Base-by-base conservation (phyloP, 345 rosid genomes). In the Erysimum cheiranthoides region DNA sequence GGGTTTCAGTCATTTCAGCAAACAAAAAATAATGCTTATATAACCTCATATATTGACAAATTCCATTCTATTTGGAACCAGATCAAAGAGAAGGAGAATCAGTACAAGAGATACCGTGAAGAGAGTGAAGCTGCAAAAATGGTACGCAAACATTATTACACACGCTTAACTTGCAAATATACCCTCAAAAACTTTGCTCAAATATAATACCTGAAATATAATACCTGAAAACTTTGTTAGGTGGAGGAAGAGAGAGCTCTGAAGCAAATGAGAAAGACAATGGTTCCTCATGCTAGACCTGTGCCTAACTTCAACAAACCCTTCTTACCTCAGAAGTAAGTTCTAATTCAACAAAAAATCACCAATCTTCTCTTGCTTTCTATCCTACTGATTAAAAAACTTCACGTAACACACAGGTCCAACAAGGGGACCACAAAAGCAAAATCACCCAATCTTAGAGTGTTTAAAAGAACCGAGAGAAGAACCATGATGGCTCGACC, bases 211-310 rank as follows among this genome's bases (percentile, higher is more conserved):
- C 27, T 28, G 34, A 42, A 8, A 65, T 18, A n/a, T 57, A 38
- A 56, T n/a, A 40, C 16, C 27, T 28, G 34, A 42, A 8, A 65
- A 17, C 58, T 45, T 72, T 66, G 51, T 70, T 86, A 92, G 99
- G 77, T 87, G 67, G 98, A 93, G 72, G 99, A 96, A 79, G 98
- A 93, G 82, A 89, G 87, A 54, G 96, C 86, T 42, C 45, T 93
- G 83, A 96, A 96, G 76, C 99, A 89, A 73, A 28, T 96, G 80
- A 87, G 99, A 66, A 86, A 92, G 73, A 88, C 97, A 73, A 72
- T 96, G 97, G 97, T 93, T 69, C 98, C 94, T 66, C 93, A 85
- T 50, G 96, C 98, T 9, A 87, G 89, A 81, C 97, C 99, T 14
- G 79, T 89, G 25, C 99, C 99, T 10, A 93, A 86, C 34, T 96